Base-by-base conservation (phyloP, 169 alveolate genomes). In the Plasmodium cynomolgi region DNA sequence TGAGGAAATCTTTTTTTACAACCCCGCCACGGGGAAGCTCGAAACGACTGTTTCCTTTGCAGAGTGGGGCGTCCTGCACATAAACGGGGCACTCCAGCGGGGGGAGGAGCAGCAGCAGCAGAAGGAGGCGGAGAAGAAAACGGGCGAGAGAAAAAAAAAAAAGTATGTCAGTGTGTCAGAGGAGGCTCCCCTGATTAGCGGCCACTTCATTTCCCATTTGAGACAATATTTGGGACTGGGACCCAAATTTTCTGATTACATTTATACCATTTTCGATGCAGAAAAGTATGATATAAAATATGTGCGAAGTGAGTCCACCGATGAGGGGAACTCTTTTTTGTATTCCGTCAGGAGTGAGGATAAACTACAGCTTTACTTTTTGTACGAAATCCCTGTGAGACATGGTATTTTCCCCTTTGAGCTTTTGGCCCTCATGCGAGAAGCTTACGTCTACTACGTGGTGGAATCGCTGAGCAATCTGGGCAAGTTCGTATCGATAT, bases 31-130 rank as follows among this genome's bases (percentile, higher is more conserved):
- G 50, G 79, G 77, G 56, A 82, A 50, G 68, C 39, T 81, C 1
- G 95, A 91, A 81, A 91, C 95, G 58, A 54, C 95, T n/a, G 95
- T 72, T 37, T 91, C 95, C 3, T 81, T 91, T 91, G 47, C 77
- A 3, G 95, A 91, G 54, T 91, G 95, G 95, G 95, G 95, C 7
- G 31, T 83, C 7, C 15, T 82, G 68, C 62, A 91, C 39, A 47
- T 91, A 72, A 91, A 91, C 15, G 81, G 81, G 62, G 47, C 37
- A 33, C 56, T 91, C 17, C 56, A 31, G 1, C 26, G 26, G 23
- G 17, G 34, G n/a, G 47, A 44, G 17, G 68, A 88, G 13, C 9
- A 17, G 4, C 20, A 15, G 26, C 17, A 47, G 11, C 68, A 44
- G 31, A 82, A 81, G 20, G 20, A 6, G 20, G 23, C 13, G 50